Base-by-base conservation (phyloP, 2,329 filamentous ascomycete genomes). In the Xylaria sp. region DNA sequence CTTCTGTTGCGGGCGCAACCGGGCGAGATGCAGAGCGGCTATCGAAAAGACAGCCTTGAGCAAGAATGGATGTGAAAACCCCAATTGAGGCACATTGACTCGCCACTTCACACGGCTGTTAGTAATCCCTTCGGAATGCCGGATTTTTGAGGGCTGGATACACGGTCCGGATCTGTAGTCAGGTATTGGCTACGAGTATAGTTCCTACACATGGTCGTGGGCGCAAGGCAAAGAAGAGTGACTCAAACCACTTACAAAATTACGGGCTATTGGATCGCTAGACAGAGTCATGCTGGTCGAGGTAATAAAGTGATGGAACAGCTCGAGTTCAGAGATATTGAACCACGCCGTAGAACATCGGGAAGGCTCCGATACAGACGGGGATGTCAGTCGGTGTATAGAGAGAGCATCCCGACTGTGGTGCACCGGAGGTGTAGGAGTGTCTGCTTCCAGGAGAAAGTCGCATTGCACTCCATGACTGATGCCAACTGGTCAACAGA, bases 261-360 rank as follows among this genome's bases (percentile, higher is more conserved):
- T 74, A 42, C 79, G 78, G 2, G 83, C 64, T 6, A 72, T 66
- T 0, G 78, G 73, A 38, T 81, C 77, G 6, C 72, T 73, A 4
- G 78, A 78, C 2, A 85, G 71, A 0, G 82, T 84, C n/a, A 76
- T 73, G 54, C 78, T 78, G 0, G 83, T 86, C 9, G 78, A 79
- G 0, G 78, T 81, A 46, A 77, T 79, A 65, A 78, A 86, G 71
- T 86, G 82, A 67, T 86, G 82, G 6, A 86, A 74, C 1, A 86
- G 77, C 65, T 85, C 82, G 8, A 85, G 75, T 47, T 85, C 81
- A 11, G 78, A 68, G 42, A 61, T 72, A 45, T 61, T 73, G 21
- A 70, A 68, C 64, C 67, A 69, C 19, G 64, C 55, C 6, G 53
- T n/a, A 43, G 66, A 61, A 14, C 59, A 35, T 14, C 47, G 57